phyloP scores from a whole-genome alignment of 306 rosid genomes.

The Cyclanthera cordifolia region DNA sequence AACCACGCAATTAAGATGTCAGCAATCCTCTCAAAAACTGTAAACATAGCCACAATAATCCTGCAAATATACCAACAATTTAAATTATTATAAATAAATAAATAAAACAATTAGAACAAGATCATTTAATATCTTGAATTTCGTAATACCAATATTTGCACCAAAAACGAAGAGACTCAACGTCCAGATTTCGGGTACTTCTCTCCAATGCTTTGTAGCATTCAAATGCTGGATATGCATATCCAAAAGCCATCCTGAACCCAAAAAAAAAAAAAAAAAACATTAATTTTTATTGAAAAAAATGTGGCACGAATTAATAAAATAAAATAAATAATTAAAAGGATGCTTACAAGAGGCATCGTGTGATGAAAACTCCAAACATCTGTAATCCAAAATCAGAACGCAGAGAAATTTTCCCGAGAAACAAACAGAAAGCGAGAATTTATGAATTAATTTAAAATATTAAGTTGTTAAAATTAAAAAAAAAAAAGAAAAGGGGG shows the following conservation, averaged over 20 bases:
- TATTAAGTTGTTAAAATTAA: neutral
- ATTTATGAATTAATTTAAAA: neutral
- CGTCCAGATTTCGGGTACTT: constrained; percentile 30
- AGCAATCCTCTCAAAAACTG: constrained; percentile 51
- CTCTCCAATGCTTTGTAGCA: constrained; percentile 72
- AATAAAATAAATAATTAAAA: neutral
- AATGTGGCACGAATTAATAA: no score
- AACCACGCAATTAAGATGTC: constrained; percentile 68
- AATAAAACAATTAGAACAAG: no score
- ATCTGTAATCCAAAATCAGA: constrained; percentile 21
- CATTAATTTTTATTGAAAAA: neutral
- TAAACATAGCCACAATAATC: constrained; percentile 68
- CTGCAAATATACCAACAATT: constrained; percentile 27
- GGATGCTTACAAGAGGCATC: constrained; percentile 44
- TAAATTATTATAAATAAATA: no score
- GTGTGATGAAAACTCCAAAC: constrained; percentile 60
- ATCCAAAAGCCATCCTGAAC: constrained; percentile 55
- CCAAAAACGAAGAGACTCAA: constrained; percentile 83
- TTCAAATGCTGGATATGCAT: constrained; percentile 90
- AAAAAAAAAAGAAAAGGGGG: no score
- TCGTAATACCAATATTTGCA: constrained; percentile 54
- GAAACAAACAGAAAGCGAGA: neutral
- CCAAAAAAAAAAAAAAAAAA: no score
- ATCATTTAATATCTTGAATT: neutral
- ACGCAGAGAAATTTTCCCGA: neutral